Evolutionary conservation across 192 early-diverging fungal species (phyloP).

Genomic region (Gamsiella multidivaricata): DNA sequence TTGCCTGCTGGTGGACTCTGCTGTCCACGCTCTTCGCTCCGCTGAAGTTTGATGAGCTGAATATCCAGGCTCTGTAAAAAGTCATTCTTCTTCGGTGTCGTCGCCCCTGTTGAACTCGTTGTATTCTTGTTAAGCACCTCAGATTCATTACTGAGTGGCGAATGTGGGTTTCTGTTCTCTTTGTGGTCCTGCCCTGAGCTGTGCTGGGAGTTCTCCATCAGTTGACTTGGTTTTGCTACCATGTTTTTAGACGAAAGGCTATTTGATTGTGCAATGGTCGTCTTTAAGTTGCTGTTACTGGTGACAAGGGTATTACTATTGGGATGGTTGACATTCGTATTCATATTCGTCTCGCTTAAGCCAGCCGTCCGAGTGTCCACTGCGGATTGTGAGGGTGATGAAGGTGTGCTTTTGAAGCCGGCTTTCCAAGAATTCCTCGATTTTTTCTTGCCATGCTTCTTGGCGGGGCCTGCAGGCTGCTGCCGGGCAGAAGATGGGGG

Average conservation of each 20-base stretch:
- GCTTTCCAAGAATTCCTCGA: constrained; percentile 51
- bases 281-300: not conserved
- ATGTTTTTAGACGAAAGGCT: too few relatives aligned
- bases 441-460: constrained; percentile 50
- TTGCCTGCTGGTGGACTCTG: not conserved
- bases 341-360: constrained; percentile 10
- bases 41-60: constrained; percentile 36
- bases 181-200: too few relatives aligned
- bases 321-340: not conserved
- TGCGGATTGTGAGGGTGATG: constrained; percentile 27
- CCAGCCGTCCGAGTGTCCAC: constrained; percentile 16
- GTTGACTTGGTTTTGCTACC: too few relatives aligned
- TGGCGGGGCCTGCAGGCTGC: constrained; percentile 12
- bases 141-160: too few relatives aligned
- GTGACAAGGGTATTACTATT: not conserved
- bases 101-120: not conserved
- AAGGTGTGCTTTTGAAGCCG: constrained; percentile 40
- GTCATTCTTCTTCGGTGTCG: constrained; percentile 7
- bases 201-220: too few relatives aligned
- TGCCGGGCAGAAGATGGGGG: constrained; percentile 1
- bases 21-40: constrained; percentile 7
- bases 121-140: too few relatives aligned
- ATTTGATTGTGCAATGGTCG: too few relatives aligned
- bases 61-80: constrained; percentile 40
- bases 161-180: too few relatives aligned